These are phyloP conservation scores for Chloris gayana DNA, from an alignment of 176 grass and related monocot species.

Conservation along the genomic window DNA sequence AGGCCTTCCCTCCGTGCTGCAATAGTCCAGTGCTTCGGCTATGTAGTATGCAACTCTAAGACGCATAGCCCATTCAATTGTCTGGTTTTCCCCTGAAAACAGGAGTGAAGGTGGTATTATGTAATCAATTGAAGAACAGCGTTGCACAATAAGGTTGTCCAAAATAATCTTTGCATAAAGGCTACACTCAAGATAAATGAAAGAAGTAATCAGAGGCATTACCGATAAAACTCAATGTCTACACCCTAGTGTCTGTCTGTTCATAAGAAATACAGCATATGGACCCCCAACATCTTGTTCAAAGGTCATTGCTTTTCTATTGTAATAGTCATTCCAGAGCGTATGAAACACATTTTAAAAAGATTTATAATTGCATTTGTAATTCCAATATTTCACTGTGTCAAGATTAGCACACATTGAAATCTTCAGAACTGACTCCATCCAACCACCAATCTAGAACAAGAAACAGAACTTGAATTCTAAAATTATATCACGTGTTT, in stretches of 20 bases:
- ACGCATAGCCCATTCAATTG: constrained; percentile 99
- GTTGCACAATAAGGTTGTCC: not conserved
- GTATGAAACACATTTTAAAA: not conserved
- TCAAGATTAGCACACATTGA: not conserved
- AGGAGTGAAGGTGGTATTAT: constrained; percentile 33
- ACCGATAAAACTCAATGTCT: not conserved
- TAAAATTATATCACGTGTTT: constrained; percentile 4
- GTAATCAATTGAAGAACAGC: constrained; percentile 18
- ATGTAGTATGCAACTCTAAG: constrained; percentile 89
- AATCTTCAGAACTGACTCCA: not conserved
- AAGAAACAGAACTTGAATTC: not conserved
- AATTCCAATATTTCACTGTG: not conserved
- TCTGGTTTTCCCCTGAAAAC: constrained; percentile 91
- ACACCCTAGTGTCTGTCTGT: not conserved
- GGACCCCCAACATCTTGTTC: constrained; percentile 5
- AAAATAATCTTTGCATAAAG: constrained; percentile 8
- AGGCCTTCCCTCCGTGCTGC: constrained; percentile 66
- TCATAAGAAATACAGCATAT: not conserved
- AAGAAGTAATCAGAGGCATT: not conserved
- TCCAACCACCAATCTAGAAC: not conserved
- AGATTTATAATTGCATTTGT: not conserved
- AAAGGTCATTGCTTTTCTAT: not conserved
- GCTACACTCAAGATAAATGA: not conserved
- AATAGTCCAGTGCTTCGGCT: constrained; percentile 88
- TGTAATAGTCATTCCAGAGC: not conserved